These are phyloP conservation scores for Podospora bellae-mahoneyi DNA, from an alignment of 495 filamentous ascomycete genomes.

Conservation along the genomic window DNA sequence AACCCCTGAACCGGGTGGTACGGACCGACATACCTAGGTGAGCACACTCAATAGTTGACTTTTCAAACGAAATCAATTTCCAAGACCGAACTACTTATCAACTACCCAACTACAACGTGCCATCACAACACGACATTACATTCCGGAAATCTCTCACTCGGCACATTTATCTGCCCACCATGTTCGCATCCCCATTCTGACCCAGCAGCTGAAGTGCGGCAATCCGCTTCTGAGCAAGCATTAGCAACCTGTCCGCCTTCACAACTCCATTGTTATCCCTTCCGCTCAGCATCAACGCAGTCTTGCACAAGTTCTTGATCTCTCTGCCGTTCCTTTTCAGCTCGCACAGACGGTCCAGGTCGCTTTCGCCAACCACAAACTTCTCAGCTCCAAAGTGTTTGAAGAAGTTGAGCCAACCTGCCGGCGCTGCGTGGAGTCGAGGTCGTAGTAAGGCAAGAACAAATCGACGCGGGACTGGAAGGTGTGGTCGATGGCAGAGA, in stretches of 20 bases:
- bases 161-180: conserved; percentile 3
- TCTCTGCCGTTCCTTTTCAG: conserved; percentile 31
- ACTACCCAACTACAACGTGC: no score
- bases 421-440: conserved; percentile 29
- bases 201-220: conserved; percentile 20
- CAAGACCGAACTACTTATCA: background rate
- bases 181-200: conserved; percentile 2
- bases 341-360: conserved; percentile 28
- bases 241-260: conserved; percentile 14
- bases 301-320: conserved; percentile 52
- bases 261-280: conserved; percentile 11
- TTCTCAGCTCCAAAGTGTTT: conserved; percentile 21
- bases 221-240: conserved; percentile 25
- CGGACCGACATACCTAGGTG: no score
- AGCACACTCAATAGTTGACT: no score
- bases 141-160: no score
- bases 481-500: conserved; percentile 44
- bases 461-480: conserved; percentile 52
- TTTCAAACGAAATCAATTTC: background rate
- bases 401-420: conserved; percentile 31
- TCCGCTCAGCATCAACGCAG: conserved; percentile 26
- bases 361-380: conserved; percentile 23
- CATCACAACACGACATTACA: no score
- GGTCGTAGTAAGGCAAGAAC: conserved; percentile 37
- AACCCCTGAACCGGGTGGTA: background rate